Conservation (phyloP, 2,329 filamentous ascomycete genomes). For the Penicillium sp. region DNA sequence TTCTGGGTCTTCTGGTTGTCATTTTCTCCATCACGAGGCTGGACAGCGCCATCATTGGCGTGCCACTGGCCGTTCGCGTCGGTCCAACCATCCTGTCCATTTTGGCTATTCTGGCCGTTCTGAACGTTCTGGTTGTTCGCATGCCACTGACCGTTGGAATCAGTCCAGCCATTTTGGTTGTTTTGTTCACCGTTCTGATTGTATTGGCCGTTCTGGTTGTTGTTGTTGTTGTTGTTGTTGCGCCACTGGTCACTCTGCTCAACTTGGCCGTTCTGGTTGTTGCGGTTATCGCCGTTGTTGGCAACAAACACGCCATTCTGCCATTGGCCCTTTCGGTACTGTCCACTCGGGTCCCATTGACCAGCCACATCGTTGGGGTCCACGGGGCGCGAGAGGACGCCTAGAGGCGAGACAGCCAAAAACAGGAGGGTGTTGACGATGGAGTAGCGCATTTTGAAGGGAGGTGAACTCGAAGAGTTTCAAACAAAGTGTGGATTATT, state of each 20-base stretch:
- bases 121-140: neutral
- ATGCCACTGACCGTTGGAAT: conserved; percentile 4
- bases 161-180: conserved; percentile 16
- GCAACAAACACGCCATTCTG: conserved; percentile 19
- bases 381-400: conserved; percentile 21
- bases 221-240: conserved; percentile 6
- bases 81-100: too few relatives aligned
- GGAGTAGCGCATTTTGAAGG: conserved; percentile 22
- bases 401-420: conserved; percentile 23
- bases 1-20: too few relatives aligned
- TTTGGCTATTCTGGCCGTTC: conserved; percentile 1
- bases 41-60: neutral
- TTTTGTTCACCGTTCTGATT: neutral
- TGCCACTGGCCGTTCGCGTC: conserved; percentile 12
- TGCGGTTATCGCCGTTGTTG: conserved; percentile 12
- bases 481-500: neutral
- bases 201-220: neutral
- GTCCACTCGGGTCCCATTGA: conserved; percentile 23
- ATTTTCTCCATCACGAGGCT: too few relatives aligned
- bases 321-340: conserved; percentile 25
- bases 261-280: conserved; percentile 1
- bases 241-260: neutral
- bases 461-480: neutral
- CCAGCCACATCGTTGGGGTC: conserved; percentile 23
- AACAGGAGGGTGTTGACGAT: conserved; percentile 22